These are phyloP conservation scores for Aspergillus sojae DNA, from an alignment of 2,329 filamentous ascomycete species.

Conservation along the genomic window DNA sequence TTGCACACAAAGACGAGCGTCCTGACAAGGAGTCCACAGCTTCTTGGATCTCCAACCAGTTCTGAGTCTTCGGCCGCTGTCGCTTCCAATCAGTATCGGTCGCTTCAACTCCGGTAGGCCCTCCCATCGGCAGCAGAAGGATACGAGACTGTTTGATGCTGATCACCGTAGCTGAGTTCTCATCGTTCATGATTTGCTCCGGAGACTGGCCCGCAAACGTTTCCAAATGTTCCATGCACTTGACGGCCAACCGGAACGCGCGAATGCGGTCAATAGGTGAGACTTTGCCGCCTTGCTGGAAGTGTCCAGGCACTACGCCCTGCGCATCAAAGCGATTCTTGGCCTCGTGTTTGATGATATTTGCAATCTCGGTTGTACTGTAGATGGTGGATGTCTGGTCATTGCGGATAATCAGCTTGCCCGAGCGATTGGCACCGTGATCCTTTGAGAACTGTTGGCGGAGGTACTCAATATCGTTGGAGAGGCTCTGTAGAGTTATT, in stretches of 20 bases:
- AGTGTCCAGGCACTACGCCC: constrained; percentile 87
- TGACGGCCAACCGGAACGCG: constrained; percentile 89
- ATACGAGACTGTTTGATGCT: constrained; percentile 88
- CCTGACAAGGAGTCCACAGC: constrained; percentile 83
- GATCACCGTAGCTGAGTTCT: constrained; percentile 76
- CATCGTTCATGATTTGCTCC: constrained; percentile 70
- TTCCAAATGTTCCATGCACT: constrained; percentile 90
- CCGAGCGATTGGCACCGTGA: constrained; percentile 81
- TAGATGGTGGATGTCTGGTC: constrained; percentile 90
- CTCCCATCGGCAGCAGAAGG: constrained; percentile 74
- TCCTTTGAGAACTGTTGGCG: constrained; percentile 82
- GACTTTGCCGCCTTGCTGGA: constrained; percentile 88
- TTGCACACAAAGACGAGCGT: constrained; percentile 38
- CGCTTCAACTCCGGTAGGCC: constrained; percentile 67
- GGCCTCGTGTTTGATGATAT: constrained; percentile 91
- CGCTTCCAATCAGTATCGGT: constrained; percentile 91
- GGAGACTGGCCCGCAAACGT: constrained; percentile 67
- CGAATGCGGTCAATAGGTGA: constrained; percentile 93
- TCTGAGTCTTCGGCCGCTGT: constrained; percentile 76
- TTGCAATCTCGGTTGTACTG: constrained; percentile 86
- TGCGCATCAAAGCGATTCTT: constrained; percentile 87
- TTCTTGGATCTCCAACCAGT: constrained; percentile 78
- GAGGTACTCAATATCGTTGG: constrained; percentile 83
- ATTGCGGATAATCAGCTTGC: constrained; percentile 90
- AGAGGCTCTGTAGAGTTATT: constrained; percentile 87